Base-by-base conservation (phyloP, 2,329 filamentous ascomycete species). In the Coleophoma cylindrospora region DNA sequence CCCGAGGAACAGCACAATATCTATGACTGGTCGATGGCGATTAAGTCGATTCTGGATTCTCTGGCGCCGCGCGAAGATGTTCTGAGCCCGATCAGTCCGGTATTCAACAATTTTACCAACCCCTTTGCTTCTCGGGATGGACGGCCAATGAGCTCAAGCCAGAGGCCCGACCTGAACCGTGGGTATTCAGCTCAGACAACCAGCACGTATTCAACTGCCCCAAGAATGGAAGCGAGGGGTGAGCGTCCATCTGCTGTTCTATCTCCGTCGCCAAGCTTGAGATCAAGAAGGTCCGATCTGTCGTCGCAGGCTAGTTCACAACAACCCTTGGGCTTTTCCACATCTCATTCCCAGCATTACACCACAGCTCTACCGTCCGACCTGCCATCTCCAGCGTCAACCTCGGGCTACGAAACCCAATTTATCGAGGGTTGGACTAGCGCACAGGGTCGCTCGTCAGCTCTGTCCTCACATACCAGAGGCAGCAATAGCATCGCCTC, bases 351-450 rank as follows among this genome's bases (percentile, higher is more conserved):
- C 65, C 36, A 80, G 48, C 72, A 76, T 52, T 83, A 80, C 51
- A 72, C 76, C 2, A 74, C 71, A 1, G 68, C 75, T 12, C 67
- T 77, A 13, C 77, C 79, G 3, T 70, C 74, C 4, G 80, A 84
- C 51, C 67, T 82, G 13, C 78, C 80, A 9, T 80, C 81, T 1
- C 77, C 81, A 3, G 72, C 77, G 12, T 74, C 71, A 3, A 79
- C 76, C 0, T 61, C 74, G 12, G 71, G 73, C 9, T 78, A 79
- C 48, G 77, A 78, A 49, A 72, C 75, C 12, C 80, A 83, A 46
- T 74, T 80, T 34, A 79, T 80, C 49, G 81, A 83, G 52, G 79
- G 80, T 2, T 83, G 80, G 79, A 81, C 77, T 9, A 73, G 74
- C 0, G 75, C 80, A 1, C 79, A 83, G 56, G 80, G 80, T 13